Percentiles rank a stretch among this genome's conserved stretches.
These are phyloP conservation scores for Melocanna baccifera DNA, from an alignment of 176 grass and related monocot genomes.

Conservation along the genomic window DNA sequence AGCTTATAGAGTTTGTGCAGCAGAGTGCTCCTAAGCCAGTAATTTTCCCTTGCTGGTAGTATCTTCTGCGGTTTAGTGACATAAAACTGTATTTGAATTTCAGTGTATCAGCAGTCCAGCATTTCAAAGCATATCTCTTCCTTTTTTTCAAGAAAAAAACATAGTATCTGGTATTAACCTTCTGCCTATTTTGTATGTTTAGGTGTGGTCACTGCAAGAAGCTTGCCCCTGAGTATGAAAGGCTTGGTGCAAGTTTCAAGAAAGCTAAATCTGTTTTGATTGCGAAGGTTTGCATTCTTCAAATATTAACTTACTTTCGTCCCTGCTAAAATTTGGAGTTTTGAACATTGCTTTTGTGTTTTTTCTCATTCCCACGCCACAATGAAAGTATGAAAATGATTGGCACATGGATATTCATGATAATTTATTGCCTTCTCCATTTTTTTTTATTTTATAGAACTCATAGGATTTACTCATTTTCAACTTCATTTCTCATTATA, in stretches of 20 bases:
- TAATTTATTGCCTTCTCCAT: background rate
- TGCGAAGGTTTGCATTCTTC: conserved; percentile 44
- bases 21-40: background rate
- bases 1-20: background rate
- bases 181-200: background rate
- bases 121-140: background rate
- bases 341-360: background rate
- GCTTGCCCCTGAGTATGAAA: conserved; percentile 93
- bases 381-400: background rate
- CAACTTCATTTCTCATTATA: conserved; percentile 28
- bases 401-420: conserved; percentile 7
- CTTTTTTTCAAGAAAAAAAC: background rate
- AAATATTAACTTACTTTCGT: background rate
- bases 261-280: conserved; percentile 84
- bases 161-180: background rate
- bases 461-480: background rate
- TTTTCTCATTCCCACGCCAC: background rate
- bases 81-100: background rate
- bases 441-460: background rate
- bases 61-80: background rate
- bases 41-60: background rate
- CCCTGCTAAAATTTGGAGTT: background rate
- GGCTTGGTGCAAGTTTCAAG: conserved; percentile 79
- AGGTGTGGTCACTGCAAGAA: conserved; percentile 97
- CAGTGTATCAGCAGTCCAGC: background rate